Evolutionary conservation across 192 early-diverging fungal genomes (phyloP), one percentile per base, ranked within the genome.

Genomic region (Endogone sp.): DNA sequence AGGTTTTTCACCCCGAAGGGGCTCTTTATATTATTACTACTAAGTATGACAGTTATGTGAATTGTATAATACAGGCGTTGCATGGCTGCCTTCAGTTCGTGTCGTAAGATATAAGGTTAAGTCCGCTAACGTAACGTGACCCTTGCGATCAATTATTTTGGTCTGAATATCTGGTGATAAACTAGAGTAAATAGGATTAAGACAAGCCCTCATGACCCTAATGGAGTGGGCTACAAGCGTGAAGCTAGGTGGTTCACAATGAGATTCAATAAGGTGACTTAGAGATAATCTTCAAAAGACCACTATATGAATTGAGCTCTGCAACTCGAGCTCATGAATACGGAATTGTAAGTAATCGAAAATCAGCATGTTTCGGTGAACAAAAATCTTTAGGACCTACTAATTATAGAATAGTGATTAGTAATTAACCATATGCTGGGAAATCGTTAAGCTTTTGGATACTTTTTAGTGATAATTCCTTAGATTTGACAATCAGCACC

Each of bases 271-370:
- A 62, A 25, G 24, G 61, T 25, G 28, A 62, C 24, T 25, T 62
- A 28, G 61, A 62, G 61, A 22, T 62, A 62, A 62, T 62, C 61
- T 62, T 27, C 28, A 62, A 62, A 62, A 16, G 23, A 20, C 20
- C 24, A 26, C 24, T 62, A 20, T 62, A 27, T 27, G 61, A 62
- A 62, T 62, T 24, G 61, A 62, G 16, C 24, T 22, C 79, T 80
- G 79, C 71, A 80, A 80, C 79, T 80, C 72, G 79, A 72, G 71
- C 74, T 75, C 77, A 69, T 80, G 66, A 80, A 80, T 72, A 71
- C 63, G 79, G 79, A 80, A 80, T 80, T 80, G 79, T 75, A 77
- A 80, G 79, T 80, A 80, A 80, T 80, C 79, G 79, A 77, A 74
- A 74, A 80, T 80, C 64, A 80, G 63, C 66, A 80, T 76, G 79